Percentiles rank a stretch among this genome's conserved stretches.
phyloP scores from a whole-genome alignment of 106 monocot species.

The Dioscorea dumetorum region DNA sequence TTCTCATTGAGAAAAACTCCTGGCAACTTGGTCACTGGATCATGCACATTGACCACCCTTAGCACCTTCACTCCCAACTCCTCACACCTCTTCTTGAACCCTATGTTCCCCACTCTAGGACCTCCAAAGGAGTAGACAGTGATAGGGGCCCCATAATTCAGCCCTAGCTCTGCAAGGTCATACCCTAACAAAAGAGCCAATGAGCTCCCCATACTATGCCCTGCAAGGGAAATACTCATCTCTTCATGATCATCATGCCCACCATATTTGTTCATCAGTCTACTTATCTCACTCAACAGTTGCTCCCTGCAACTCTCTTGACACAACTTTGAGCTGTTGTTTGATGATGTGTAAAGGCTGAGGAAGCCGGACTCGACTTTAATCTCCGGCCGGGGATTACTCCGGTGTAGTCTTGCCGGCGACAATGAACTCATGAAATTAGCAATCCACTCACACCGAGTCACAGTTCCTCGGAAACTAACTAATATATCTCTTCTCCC shows the following conservation, averaged over 20 bases:
- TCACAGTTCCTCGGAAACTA: slow-evolving; percentile 27
- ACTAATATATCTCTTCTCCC: slow-evolving; percentile 21
- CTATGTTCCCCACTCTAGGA: slow-evolving; percentile 22
- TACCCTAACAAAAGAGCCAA: slow-evolving; percentile 21
- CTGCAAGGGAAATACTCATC: slow-evolving; percentile 19
- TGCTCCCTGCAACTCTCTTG: slow-evolving; percentile 26
- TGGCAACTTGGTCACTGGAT: slow-evolving; percentile 33
- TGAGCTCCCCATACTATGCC: slow-evolving; percentile 33
- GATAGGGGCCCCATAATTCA: slow-evolving; percentile 13
- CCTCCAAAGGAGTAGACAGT: slow-evolving; percentile 33
- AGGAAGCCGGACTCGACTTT: slow-evolving; percentile 29
- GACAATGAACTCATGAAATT: slow-evolving; percentile 28
- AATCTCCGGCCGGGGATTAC: slow-evolving; percentile 18
- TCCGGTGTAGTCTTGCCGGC: slow-evolving; percentile 16
- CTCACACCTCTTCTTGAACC: slow-evolving; percentile 28
- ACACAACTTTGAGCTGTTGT: slow-evolving; percentile 13
- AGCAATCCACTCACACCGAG: slow-evolving; percentile 22
- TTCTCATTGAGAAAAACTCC: slow-evolving; percentile 34
- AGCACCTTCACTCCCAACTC: slow-evolving; percentile 37
- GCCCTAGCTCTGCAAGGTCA: slow-evolving; percentile 25
- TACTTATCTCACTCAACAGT: slow-evolving; percentile 13
- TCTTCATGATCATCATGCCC: slow-evolving; percentile 11
- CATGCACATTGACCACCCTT: slow-evolving; percentile 34
- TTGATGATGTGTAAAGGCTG: slow-evolving; percentile 20
- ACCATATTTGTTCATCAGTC: slow-evolving; percentile 3